These are phyloP conservation scores for Dendrothele bispora DNA, from an alignment of 768 basidiomycete genomes.

Conservation along the genomic window DNA sequence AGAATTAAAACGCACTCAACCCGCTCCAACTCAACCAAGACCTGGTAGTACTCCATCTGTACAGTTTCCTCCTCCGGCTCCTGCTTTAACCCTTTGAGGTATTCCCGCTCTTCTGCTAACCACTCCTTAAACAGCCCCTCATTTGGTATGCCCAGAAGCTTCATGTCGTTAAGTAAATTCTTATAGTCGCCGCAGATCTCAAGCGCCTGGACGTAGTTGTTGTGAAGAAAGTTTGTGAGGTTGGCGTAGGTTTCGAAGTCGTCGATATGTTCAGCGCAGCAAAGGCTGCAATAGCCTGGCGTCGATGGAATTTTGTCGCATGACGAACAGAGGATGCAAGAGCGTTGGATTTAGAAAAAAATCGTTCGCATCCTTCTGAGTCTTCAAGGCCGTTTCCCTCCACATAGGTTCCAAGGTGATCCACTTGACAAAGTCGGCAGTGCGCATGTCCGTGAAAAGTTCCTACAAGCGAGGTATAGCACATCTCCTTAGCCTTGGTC, in stretches of 20 bases:
- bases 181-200: neutral
- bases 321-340: conserved; percentile 12
- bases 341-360: conserved; percentile 9
- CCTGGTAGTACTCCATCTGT: conserved; percentile 14
- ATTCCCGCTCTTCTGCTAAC: conserved; percentile 14
- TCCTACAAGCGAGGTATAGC: conserved; percentile 2
- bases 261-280: conserved; percentile 2
- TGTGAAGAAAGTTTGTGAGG: conserved; percentile 9
- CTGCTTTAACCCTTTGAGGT: conserved; percentile 10
- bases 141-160: conserved; percentile 6
- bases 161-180: neutral
- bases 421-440: conserved; percentile 21
- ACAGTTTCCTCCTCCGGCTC: conserved; percentile 17
- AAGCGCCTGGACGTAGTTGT: conserved; percentile 16
- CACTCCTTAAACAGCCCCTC: conserved; percentile 5
- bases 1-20: neutral
- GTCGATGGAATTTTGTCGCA: conserved; percentile 18
- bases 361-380: conserved; percentile 18
- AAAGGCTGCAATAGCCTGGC: conserved; percentile 3
- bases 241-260: conserved; percentile 8
- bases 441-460: conserved; percentile 24
- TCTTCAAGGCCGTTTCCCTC: conserved; percentile 18
- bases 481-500: neutral
- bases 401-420: conserved; percentile 13
- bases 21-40: conserved; percentile 5